phyloP scores from a whole-genome alignment of 768 basidiomycete genomes.

The Leccinum pellstonianum region DNA sequence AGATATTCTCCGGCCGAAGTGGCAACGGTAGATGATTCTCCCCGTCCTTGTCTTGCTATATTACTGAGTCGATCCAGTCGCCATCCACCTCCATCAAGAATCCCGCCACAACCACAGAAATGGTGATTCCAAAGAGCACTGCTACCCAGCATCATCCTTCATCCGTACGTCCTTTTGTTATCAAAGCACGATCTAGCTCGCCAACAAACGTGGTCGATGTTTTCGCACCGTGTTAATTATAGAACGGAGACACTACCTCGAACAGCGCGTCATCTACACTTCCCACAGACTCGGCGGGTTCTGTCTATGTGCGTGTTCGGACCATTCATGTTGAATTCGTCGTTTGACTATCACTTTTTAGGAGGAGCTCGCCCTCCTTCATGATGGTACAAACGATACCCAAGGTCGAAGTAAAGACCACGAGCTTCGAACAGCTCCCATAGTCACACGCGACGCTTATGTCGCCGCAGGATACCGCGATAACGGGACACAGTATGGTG shows the following conservation, averaged over 20 bases:
- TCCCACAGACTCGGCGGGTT: conserved; percentile 3
- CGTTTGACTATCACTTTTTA: conserved; percentile 3
- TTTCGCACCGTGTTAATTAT: conserved; percentile 1
- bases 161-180: conserved; percentile 11
- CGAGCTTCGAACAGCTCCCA: conserved; percentile 44
- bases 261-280: conserved; percentile 6
- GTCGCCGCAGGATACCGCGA: conserved; percentile 33
- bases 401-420: conserved; percentile 32
- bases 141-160: background rate
- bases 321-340: background rate
- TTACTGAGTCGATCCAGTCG: conserved; percentile 14
- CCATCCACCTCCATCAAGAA: conserved; percentile 4
- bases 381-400: conserved; percentile 19
- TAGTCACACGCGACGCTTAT: conserved; percentile 53
- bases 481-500: conserved; percentile 56
- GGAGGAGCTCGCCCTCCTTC: conserved; percentile 35
- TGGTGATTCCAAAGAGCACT: conserved; percentile 16
- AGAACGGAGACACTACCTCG: conserved; percentile 8
- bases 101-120: conserved; percentile 4
- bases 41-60: conserved; percentile 5
- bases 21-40: conserved; percentile 18
- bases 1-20: conserved; percentile 8
- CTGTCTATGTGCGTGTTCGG: conserved; percentile 25
- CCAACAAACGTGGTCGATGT: background rate
- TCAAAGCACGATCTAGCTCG: background rate